Conservation (phyloP, 192 early-diverging fungal genomes). For the Backusella macrospora region DNA sequence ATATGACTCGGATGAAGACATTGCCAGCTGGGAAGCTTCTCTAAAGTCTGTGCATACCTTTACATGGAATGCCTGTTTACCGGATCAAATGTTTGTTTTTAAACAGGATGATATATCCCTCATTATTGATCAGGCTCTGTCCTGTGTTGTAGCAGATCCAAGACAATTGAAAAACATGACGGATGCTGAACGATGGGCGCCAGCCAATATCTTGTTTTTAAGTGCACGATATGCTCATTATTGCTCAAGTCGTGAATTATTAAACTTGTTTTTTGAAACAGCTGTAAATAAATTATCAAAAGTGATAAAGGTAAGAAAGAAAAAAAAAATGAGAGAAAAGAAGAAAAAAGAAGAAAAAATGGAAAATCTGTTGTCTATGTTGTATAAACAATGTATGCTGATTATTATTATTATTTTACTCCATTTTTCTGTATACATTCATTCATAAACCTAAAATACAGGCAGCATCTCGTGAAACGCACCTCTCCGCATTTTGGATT, state of each 20-base stretch:
- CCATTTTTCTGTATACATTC: constrained; percentile 13
- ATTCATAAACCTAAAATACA: constrained; percentile 21
- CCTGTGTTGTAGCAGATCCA: constrained; percentile 54
- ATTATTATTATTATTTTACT: too few relatives aligned
- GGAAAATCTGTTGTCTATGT: neutral
- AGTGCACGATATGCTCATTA: constrained; percentile 88
- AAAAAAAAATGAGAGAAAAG: neutral
- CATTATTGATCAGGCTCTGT: constrained; percentile 72
- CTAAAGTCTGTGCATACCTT: constrained; percentile 48
- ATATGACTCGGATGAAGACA: constrained; percentile 1
- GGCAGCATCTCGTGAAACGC: constrained; percentile 45
- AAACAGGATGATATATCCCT: constrained; percentile 65
- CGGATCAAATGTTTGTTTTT: constrained; percentile 96
- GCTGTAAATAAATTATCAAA: constrained; percentile 60
- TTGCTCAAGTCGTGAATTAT: constrained; percentile 69
- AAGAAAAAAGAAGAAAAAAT: neutral
- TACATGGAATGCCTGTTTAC: constrained; percentile 78
- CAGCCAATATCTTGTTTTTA: constrained; percentile 87
- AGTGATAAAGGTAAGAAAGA: constrained; percentile 48
- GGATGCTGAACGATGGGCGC: constrained; percentile 61
- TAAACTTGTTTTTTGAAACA: constrained; percentile 67
- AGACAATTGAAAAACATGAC: constrained; percentile 59
- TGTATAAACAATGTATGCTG: neutral
- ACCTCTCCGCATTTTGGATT: constrained; percentile 77
- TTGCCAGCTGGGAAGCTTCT: constrained; percentile 6